These are phyloP conservation scores for Sisymbrium altissimum DNA, from an alignment of 345 rosid genomes.

Conservation along the genomic window DNA sequence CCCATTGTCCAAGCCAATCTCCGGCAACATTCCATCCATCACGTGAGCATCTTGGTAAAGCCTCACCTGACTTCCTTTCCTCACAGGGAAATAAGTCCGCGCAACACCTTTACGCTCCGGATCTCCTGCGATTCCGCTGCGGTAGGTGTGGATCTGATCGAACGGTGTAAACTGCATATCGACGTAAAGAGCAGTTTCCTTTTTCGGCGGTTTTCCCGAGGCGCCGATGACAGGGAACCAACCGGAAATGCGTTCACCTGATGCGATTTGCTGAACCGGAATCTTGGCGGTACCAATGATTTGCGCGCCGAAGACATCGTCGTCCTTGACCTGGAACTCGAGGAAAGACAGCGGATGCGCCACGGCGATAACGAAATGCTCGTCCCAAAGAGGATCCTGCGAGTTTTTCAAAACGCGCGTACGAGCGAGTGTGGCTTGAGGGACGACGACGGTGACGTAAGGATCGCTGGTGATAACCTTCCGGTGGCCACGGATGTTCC, in stretches of 20 bases:
- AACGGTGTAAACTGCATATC: constrained; percentile 63
- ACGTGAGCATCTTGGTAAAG: constrained; percentile 94
- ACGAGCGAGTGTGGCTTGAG: constrained; percentile 84
- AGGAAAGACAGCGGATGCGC: constrained; percentile 67
- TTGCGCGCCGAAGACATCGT: constrained; percentile 80
- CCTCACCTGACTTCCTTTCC: constrained; percentile 62
- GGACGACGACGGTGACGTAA: constrained; percentile 78
- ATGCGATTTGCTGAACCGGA: constrained; percentile 43
- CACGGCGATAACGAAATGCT: constrained; percentile 55
- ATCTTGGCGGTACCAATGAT: constrained; percentile 56
- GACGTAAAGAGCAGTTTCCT: constrained; percentile 46
- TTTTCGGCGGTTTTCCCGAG: constrained; percentile 52
- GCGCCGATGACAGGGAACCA: constrained; percentile 54
- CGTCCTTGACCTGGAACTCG: constrained; percentile 81
- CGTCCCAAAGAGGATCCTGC: constrained; percentile 64
- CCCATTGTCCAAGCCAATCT: constrained; percentile 47
- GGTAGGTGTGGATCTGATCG: constrained; percentile 53
- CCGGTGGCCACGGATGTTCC: constrained; percentile 30
- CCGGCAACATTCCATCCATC: constrained; percentile 42
- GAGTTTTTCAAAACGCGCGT: constrained; percentile 73
- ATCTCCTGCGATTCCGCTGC: constrained; percentile 57
- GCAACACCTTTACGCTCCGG: constrained; percentile 59
- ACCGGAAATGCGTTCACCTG: constrained; percentile 38
- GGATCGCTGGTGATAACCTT: constrained; percentile 76
- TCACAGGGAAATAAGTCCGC: constrained; percentile 69